Evolutionary conservation across 2,329 filamentous ascomycete species (phyloP).

Genomic region (Colletotrichum limetticola): DNA sequence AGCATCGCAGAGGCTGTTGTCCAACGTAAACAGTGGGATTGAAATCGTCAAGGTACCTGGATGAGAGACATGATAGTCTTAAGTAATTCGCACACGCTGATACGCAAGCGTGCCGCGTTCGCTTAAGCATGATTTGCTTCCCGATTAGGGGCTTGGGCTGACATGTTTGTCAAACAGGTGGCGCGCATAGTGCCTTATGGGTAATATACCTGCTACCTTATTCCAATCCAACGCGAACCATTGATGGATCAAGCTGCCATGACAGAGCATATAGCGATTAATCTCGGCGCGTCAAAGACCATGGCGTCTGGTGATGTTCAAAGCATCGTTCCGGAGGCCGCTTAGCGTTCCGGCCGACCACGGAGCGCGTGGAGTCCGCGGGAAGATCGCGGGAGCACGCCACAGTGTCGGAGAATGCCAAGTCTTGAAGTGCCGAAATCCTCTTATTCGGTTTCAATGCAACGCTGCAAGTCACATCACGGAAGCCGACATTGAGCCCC

Average conservation of each 20-base stretch:
- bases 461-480: background rate
- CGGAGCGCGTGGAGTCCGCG: too few species aligned
- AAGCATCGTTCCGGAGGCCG: background rate
- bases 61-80: background rate
- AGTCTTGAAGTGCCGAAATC: background rate
- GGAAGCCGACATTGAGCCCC: background rate
- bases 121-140: background rate
- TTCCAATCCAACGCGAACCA: background rate
- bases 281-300: background rate
- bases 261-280: too few species aligned
- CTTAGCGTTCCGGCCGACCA: background rate
- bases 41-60: too few species aligned
- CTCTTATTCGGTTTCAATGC: background rate
- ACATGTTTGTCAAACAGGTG: background rate
- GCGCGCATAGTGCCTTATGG: accelerated
- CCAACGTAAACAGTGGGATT: too few species aligned
- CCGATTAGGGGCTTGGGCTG: background rate
- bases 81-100: background rate
- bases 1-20: background rate
- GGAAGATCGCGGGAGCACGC: background rate
- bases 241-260: too few species aligned
- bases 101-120: background rate
- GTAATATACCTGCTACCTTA: background rate
- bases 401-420: background rate
- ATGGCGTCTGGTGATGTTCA: background rate